Conservation (phyloP, 192 early-diverging fungal species). For the Chytriomyces sp. region DNA sequence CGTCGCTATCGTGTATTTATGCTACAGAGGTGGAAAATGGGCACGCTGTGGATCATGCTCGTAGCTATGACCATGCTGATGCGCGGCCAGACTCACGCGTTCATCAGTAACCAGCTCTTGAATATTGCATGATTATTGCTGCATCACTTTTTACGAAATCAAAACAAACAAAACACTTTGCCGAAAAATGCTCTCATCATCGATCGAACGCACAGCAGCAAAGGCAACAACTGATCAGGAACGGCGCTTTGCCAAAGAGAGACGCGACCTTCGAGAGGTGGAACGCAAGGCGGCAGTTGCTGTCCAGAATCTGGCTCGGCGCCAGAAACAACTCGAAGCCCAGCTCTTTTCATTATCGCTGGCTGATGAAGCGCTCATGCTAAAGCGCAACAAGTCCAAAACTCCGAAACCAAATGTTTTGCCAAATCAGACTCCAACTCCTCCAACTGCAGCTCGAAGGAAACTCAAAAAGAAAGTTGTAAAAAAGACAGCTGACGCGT, state of each 20-base stretch:
- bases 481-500: constrained; percentile 9
- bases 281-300: constrained; percentile 21
- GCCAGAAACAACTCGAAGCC: constrained; percentile 5
- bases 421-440: not conserved
- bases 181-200: not conserved
- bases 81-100: too few relatives aligned
- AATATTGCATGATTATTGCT: too few relatives aligned
- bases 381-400: not conserved
- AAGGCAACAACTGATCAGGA: constrained; percentile 24
- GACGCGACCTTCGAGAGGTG: constrained; percentile 1
- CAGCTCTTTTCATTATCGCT: not conserved
- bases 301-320: constrained; percentile 11
- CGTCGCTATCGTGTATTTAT: too few relatives aligned
- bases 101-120: too few relatives aligned
- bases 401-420: not conserved
- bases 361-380: too few relatives aligned
- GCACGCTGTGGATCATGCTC: too few relatives aligned
- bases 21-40: too few relatives aligned
- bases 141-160: not conserved
- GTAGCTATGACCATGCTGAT: too few relatives aligned
- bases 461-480: constrained; percentile 13
- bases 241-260: constrained; percentile 9
- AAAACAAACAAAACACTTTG: not conserved
- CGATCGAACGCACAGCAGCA: not conserved
- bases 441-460: not conserved